phyloP scores from a whole-genome alignment of 2,329 filamentous ascomycete species.

The Domatiomyces catenatus region DNA sequence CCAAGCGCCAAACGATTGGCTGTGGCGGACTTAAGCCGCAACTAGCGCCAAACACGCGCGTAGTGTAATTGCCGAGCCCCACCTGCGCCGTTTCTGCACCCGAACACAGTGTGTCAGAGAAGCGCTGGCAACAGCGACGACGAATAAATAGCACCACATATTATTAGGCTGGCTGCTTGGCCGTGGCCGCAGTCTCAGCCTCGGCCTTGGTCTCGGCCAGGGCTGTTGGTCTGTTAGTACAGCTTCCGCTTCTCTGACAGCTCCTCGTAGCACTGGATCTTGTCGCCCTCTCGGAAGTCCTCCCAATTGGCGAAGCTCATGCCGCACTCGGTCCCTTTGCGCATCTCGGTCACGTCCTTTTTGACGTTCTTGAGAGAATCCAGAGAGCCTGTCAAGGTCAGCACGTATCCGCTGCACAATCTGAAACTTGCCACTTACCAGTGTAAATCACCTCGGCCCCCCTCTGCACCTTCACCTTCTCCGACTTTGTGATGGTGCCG shows the following conservation, averaged over 20 bases:
- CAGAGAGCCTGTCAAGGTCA: slow-evolving; percentile 46
- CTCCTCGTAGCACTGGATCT: slow-evolving; percentile 77
- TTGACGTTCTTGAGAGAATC: slow-evolving; percentile 79
- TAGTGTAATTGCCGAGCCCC: not conserved
- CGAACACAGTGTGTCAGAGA: not conserved
- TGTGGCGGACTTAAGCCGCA: not conserved
- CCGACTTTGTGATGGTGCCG: slow-evolving; percentile 50
- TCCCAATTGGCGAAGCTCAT: slow-evolving; percentile 70
- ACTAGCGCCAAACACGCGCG: not conserved
- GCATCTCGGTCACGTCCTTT: slow-evolving; percentile 78
- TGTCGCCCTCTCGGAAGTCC: slow-evolving; percentile 64
- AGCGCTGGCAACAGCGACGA: no score
- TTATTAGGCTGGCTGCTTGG: not conserved
- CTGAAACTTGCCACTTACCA: slow-evolving; percentile 43
- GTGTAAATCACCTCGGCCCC: slow-evolving; percentile 58
- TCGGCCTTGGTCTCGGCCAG: not conserved
- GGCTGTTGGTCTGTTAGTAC: slow-evolving; percentile 9
- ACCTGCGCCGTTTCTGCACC: not conserved
- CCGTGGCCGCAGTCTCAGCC: not conserved
- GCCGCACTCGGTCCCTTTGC: slow-evolving; percentile 86
- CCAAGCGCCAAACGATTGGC: not conserved
- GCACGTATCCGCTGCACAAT: not conserved
- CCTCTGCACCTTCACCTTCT: slow-evolving; percentile 57
- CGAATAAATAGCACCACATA: not conserved
- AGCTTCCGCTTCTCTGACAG: slow-evolving; percentile 51